Evolutionary conservation across 306 rosid species (phyloP).

Genomic region (Inga oerstediana): DNA sequence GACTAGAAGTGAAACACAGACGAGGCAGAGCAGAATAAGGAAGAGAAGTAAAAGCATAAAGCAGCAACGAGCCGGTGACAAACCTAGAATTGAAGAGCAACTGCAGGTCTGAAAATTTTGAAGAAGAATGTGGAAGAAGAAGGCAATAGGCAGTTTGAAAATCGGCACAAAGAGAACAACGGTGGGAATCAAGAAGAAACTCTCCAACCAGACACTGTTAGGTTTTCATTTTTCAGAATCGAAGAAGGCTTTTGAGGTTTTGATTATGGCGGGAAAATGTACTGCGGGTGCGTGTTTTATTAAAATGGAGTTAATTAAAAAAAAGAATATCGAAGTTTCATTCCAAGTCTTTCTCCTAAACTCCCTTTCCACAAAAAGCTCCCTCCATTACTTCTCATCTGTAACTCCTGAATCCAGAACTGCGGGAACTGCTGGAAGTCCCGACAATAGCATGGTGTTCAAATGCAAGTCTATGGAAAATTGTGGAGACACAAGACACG

Average conservation of each 20-base stretch:
- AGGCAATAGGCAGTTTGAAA: no score
- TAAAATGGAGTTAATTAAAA: no score
- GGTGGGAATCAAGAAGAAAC: not conserved
- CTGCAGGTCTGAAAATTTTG: not conserved
- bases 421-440: constrained; percentile 60
- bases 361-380: constrained; percentile 85
- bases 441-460: constrained; percentile 93
- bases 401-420: constrained; percentile 45
- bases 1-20: no score
- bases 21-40: no score
- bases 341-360: constrained; percentile 77
- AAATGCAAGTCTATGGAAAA: constrained; percentile 63
- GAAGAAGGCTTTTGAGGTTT: not conserved
- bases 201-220: no score
- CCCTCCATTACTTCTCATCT: constrained; percentile 84
- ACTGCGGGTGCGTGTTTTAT: not conserved
- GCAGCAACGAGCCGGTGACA: no score
- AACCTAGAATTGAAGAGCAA: not conserved
- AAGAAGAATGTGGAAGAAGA: not conserved
- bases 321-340: no score
- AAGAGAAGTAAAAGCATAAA: no score
- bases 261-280: constrained; percentile 14
- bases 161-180: not conserved
- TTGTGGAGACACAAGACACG: constrained; percentile 75
- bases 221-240: not conserved